Evolutionary conservation across 2,329 filamentous ascomycete genomes (phyloP).

Genomic region (Xylariales sp.): DNA sequence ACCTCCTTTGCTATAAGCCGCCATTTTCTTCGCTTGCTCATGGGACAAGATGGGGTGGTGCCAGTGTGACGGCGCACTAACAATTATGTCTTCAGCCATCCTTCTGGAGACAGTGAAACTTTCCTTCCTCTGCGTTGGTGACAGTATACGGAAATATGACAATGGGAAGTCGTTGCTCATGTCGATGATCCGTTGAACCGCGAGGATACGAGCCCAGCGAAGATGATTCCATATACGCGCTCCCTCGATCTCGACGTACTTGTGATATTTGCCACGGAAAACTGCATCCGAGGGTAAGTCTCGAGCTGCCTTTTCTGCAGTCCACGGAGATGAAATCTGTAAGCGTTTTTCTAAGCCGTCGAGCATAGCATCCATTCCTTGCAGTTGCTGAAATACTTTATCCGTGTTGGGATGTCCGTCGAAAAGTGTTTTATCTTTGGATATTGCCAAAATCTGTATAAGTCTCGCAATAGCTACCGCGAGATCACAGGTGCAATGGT

Average conservation of each 20-base stretch:
- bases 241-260: conserved; percentile 49
- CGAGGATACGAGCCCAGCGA: conserved; percentile 52
- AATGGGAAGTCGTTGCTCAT: conserved; percentile 32
- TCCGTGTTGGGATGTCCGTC: conserved; percentile 33
- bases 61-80: conserved; percentile 46
- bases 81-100: conserved; percentile 39
- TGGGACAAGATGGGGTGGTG: conserved; percentile 42
- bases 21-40: conserved; percentile 29
- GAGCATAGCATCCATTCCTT: conserved; percentile 36
- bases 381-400: conserved; percentile 32
- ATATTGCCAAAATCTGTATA: conserved; percentile 32
- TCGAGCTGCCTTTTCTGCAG: conserved; percentile 22
- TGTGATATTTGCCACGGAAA: conserved; percentile 50
- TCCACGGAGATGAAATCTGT: conserved; percentile 32
- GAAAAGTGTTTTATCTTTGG: conserved; percentile 28
- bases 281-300: conserved; percentile 35
- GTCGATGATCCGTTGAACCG: conserved; percentile 45
- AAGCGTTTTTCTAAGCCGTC: conserved; percentile 33
- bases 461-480: conserved; percentile 35
- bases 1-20: conserved; percentile 34
- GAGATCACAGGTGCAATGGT: conserved; percentile 36
- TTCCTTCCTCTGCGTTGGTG: conserved; percentile 24
- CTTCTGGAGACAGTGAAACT: conserved; percentile 31
- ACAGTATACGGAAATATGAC: conserved; percentile 30
- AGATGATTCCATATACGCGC: conserved; percentile 56